Evolutionary conservation across 73 alveolate genomes (phyloP).

Genomic region (Paramecium sexaurelia): DNA sequence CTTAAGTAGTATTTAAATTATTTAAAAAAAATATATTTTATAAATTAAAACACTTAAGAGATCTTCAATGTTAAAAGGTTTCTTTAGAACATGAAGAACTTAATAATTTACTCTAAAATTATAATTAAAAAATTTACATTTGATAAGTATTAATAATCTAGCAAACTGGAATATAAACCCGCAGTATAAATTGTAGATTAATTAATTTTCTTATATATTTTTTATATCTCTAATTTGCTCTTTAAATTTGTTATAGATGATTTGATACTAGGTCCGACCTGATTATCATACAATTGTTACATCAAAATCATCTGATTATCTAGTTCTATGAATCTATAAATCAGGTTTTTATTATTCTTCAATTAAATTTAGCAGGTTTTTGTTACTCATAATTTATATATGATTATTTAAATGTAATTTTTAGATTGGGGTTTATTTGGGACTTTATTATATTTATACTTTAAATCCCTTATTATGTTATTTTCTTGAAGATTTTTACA

Average conservation of each 20-base stretch:
- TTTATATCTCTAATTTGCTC: not conserved
- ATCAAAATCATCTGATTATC: not conserved
- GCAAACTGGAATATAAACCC: not conserved
- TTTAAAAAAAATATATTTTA: not conserved
- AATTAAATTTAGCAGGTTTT: not conserved
- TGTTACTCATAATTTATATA: not conserved
- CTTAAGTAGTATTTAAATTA: not conserved
- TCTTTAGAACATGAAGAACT: not conserved
- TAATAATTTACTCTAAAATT: not conserved
- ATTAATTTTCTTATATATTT: not conserved
- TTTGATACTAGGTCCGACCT: not conserved
- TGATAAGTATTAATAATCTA: not conserved
- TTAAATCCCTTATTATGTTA: not conserved
- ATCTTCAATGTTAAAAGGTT: not conserved
- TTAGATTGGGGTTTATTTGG: not conserved
- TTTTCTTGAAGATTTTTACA: not conserved
- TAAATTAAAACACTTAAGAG: not conserved
- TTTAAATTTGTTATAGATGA: not conserved
- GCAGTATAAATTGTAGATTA: not conserved
- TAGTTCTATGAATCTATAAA: not conserved
- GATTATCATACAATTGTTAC: not conserved
- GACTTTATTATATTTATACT: not conserved
- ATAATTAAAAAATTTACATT: not conserved
- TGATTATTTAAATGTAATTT: not conserved
- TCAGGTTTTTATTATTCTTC: not conserved